Evolutionary conservation across 768 basidiomycete genomes (phyloP).

Genomic region (Pulveroboletus sp.): DNA sequence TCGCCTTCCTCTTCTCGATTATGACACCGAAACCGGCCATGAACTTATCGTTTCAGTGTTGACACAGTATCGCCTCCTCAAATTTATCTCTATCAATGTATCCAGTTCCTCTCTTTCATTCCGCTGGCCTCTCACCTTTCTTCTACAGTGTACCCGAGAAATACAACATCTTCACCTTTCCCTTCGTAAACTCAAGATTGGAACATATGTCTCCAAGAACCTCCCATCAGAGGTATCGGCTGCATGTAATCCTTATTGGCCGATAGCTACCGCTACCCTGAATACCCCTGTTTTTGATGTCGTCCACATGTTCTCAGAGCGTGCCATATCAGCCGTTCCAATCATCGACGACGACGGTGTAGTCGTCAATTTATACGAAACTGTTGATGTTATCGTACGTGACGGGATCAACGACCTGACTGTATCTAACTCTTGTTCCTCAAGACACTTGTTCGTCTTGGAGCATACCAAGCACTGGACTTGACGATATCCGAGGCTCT

Average conservation of each 20-base stretch:
- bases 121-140: slow-evolving; percentile 6
- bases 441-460: slow-evolving; percentile 91
- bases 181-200: slow-evolving; percentile 85
- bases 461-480: slow-evolving; percentile 95
- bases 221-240: slow-evolving; percentile 44
- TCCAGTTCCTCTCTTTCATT: slow-evolving; percentile 21
- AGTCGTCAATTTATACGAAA: slow-evolving; percentile 96
- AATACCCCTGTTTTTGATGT: slow-evolving; percentile 95
- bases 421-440: slow-evolving; percentile 3
- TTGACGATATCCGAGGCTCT: slow-evolving; percentile 91
- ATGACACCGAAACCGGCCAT: slow-evolving; percentile 90
- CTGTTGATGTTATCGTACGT: slow-evolving; percentile 93
- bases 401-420: not conserved
- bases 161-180: slow-evolving; percentile 77
- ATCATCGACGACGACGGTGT: slow-evolving; percentile 91
- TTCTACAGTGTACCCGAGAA: slow-evolving; percentile 75
- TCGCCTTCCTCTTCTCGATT: slow-evolving; percentile 89
- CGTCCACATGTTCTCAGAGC: slow-evolving; percentile 97
- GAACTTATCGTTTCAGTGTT: slow-evolving; percentile 95
- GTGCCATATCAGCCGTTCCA: slow-evolving; percentile 94
- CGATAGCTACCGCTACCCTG: slow-evolving; percentile 89
- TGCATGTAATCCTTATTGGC: slow-evolving; percentile 74
- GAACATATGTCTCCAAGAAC: slow-evolving; percentile 78
- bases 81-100: slow-evolving; percentile 98
- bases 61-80: slow-evolving; percentile 96